A percentile compares a stretch with the other conserved stretches of the same genome.
These are phyloP conservation scores for Calonectria pauciramosa DNA, from an alignment of 2,329 filamentous ascomycete species.

Conservation along the genomic window DNA sequence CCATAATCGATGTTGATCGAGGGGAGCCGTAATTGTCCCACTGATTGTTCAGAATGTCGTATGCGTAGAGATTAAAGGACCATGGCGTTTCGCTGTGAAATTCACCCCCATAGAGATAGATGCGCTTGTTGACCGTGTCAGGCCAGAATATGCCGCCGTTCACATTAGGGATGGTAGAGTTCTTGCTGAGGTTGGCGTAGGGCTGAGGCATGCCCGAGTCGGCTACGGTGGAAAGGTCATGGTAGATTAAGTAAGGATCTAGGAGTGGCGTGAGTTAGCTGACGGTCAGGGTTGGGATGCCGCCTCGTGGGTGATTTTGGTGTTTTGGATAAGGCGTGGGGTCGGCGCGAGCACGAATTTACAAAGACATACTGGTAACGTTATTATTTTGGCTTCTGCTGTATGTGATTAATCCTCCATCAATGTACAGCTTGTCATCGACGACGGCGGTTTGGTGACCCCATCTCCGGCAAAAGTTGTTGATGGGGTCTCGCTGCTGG, in stretches of 20 bases:
- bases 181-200: constrained; percentile 71
- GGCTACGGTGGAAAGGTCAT: constrained; percentile 64
- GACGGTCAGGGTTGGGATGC: background rate
- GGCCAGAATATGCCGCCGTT: constrained; percentile 67
- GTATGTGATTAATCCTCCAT: constrained; percentile 72
- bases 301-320: background rate
- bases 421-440: constrained; percentile 71
- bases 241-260: constrained; percentile 62
- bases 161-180: constrained; percentile 65
- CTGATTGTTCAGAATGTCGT: constrained; percentile 68
- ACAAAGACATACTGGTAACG: constrained; percentile 65
- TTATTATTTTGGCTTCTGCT: constrained; percentile 64
- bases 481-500: constrained; percentile 64
- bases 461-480: constrained; percentile 67
- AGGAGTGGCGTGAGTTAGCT: background rate
- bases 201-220: constrained; percentile 65
- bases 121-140: constrained; percentile 72
- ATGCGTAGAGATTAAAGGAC: constrained; percentile 66
- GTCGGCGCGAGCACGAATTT: background rate
- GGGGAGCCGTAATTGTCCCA: constrained; percentile 65
- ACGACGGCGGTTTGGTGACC: constrained; percentile 73
- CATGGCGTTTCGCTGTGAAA: constrained; percentile 62
- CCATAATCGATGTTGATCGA: constrained; percentile 53
- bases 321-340: background rate
- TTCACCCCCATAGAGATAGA: constrained; percentile 75